These are phyloP conservation scores for Pezicula carpinea DNA, from an alignment of 2,329 filamentous ascomycete species.

Conservation along the genomic window DNA sequence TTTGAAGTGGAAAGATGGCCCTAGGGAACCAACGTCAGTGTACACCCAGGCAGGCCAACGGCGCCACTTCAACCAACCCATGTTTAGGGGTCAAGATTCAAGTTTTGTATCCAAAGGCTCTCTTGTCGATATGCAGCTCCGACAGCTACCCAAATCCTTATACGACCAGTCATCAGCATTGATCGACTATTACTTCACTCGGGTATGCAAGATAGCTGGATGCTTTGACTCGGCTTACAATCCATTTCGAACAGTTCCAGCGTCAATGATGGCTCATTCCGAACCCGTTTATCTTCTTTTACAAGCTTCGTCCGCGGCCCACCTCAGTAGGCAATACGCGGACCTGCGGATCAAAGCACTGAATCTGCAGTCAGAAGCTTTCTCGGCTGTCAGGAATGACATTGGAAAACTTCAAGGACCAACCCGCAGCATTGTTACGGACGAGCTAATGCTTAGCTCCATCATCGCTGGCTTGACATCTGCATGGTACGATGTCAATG, in stretches of 20 bases:
- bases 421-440: constrained; percentile 2
- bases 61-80: too few relatives aligned
- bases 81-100: neutral
- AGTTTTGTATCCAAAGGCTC: too few relatives aligned
- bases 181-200: constrained; percentile 9
- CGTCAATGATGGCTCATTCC: constrained; percentile 8
- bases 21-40: too few relatives aligned
- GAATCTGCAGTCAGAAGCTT: constrained; percentile 8
- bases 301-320: constrained; percentile 9
- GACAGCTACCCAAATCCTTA: neutral
- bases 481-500: constrained; percentile 10
- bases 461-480: constrained; percentile 10
- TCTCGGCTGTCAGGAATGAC: constrained; percentile 6
- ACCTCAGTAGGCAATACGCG: constrained; percentile 5
- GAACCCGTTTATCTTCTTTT: constrained; percentile 5
- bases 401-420: constrained; percentile 3
- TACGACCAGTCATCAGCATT: constrained; percentile 4
- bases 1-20: constrained; percentile 8
- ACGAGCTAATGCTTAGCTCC: constrained; percentile 8
- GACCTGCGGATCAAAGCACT: constrained; percentile 8
- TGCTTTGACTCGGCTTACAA: constrained; percentile 8
- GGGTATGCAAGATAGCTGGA: constrained; percentile 9
- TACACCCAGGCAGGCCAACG: too few relatives aligned
- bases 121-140: too few relatives aligned
- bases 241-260: constrained; percentile 6